A percentile compares a stretch with the other conserved stretches of the same genome.
Conservation (phyloP, 768 basidiomycete genomes). For the Lactarius psammicola region DNA sequence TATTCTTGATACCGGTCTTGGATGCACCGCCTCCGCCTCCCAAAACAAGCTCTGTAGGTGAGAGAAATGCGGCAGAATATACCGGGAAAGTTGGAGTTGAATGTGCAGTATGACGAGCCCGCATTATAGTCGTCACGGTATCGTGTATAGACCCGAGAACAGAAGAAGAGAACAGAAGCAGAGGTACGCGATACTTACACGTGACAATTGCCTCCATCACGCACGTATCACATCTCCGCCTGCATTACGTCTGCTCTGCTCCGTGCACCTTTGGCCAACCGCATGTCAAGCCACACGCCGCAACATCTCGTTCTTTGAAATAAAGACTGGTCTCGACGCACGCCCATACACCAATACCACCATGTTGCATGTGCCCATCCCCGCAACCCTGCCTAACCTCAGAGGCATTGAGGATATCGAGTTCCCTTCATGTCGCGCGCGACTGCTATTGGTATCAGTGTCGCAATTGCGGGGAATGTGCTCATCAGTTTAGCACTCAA, state of each 20-base stretch:
- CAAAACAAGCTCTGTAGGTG: conserved; percentile 67
- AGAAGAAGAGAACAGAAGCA: background rate
- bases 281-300: conserved; percentile 10
- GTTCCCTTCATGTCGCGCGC: conserved; percentile 55
- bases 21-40: conserved; percentile 91
- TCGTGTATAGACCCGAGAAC: background rate
- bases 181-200: background rate
- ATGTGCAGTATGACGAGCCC: conserved; percentile 76
- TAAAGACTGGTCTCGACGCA: background rate
- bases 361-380: background rate
- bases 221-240: background rate
- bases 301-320: background rate
- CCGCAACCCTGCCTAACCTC: background rate
- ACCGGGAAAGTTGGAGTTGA: conserved; percentile 82
- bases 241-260: background rate
- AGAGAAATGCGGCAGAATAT: conserved; percentile 79
- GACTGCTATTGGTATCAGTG: conserved; percentile 72
- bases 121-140: conserved; percentile 48
- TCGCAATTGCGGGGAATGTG: conserved; percentile 81
- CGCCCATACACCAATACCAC: conserved; percentile 3
- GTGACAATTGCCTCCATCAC: background rate
- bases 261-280: background rate
- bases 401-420: conserved; percentile 34
- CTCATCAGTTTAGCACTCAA: conserved; percentile 91
- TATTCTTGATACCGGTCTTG: conserved; percentile 90